These are phyloP conservation scores for Aureobasidium melanogenum DNA, from an alignment of 2,329 filamentous ascomycete species.

Conservation along the genomic window DNA sequence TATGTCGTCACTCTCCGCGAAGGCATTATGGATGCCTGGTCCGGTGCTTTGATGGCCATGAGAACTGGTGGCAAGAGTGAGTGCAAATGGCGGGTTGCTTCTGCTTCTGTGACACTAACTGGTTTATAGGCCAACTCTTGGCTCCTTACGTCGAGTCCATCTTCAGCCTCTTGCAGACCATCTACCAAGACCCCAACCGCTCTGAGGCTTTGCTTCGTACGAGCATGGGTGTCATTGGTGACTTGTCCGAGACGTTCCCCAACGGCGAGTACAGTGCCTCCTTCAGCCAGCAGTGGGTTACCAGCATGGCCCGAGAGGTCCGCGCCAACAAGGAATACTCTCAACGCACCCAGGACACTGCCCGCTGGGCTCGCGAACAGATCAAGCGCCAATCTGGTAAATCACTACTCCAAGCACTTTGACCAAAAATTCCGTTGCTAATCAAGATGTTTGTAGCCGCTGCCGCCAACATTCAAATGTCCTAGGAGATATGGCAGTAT, in stretches of 20 bases:
- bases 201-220: constrained; percentile 87
- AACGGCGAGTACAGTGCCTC: constrained; percentile 74
- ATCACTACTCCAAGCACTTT: not conserved
- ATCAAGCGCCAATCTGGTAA: constrained; percentile 70
- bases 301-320: constrained; percentile 81
- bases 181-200: constrained; percentile 75
- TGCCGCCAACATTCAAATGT: constrained; percentile 10
- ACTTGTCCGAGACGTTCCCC: constrained; percentile 88
- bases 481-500: not conserved
- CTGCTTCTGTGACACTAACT: constrained; percentile 33
- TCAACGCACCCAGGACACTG: constrained; percentile 80
- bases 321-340: constrained; percentile 82
- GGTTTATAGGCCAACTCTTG: constrained; percentile 45
- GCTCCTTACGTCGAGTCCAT: constrained; percentile 74
- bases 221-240: constrained; percentile 96
- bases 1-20: constrained; percentile 92
- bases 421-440: not conserved
- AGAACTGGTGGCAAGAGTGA: constrained; percentile 61
- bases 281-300: constrained; percentile 89
- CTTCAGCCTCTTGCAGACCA: constrained; percentile 74
- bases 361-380: constrained; percentile 93
- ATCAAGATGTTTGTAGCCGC: not conserved
- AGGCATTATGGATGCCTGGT: constrained; percentile 99
- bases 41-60: constrained; percentile 91
- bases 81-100: constrained; percentile 25